A percentile compares a stretch with the other conserved stretches of the same genome.
Conservation (phyloP, 129 eudicot species). For the Deinandra increscens region DNA sequence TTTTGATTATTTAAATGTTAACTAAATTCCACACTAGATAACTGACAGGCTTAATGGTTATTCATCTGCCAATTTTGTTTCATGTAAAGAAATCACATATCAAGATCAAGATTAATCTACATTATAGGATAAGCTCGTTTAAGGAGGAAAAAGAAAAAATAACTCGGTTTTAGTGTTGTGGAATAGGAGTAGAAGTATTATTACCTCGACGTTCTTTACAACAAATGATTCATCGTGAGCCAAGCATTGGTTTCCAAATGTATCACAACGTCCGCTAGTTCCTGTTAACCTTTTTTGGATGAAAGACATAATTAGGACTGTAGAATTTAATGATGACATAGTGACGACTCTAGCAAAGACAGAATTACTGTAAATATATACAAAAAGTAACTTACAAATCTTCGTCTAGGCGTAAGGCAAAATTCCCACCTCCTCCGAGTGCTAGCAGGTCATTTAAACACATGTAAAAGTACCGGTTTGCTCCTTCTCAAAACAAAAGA, state of each 20-base stretch:
- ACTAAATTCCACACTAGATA: neutral
- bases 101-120: neutral
- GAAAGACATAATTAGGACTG: constrained; percentile 12
- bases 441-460: constrained; percentile 82
- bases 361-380: neutral
- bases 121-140: neutral
- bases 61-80: neutral
- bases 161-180: neutral
- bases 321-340: neutral
- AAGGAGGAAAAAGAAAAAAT: neutral
- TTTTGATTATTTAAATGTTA: neutral
- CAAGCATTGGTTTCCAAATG: constrained; percentile 83
- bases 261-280: constrained; percentile 86
- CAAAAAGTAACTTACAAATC: constrained; percentile 64
- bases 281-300: constrained; percentile 59
- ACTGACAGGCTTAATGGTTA: too few species aligned
- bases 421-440: constrained; percentile 92
- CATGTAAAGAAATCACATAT: neutral
- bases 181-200: constrained; percentile 3
- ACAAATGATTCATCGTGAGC: constrained; percentile 76
- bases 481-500: constrained; percentile 51
- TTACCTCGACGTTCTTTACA: constrained; percentile 87
- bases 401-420: constrained; percentile 79
- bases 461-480: constrained; percentile 79
- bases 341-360: neutral